Evolutionary conservation across 1,284 basidiomycete species (phyloP), one percentile per base, ranked within the genome.

Genomic region (Sanghuangporus baumii): DNA sequence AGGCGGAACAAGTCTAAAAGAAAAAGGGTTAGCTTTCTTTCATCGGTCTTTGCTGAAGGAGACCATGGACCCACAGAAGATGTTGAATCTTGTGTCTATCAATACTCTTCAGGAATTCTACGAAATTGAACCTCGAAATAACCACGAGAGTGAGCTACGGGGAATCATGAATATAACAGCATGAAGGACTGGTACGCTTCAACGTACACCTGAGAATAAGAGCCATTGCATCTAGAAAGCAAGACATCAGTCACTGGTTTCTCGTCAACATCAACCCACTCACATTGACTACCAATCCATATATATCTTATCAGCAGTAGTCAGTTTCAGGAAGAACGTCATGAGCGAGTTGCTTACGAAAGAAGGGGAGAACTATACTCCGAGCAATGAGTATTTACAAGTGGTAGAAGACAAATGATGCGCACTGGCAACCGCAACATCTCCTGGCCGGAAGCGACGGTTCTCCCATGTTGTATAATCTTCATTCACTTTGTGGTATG

Each of bases 111-210:
- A 91, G 79, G 75, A 90, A 88, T 20, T 78, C 78, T 20, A 78
- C 75, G 58, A 90, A 86, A 63, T 82, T 84, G 72, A 93, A 94
- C 69, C 83, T 89, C 2, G 88, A 83, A 8, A 90, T 73, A 5
- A 92, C 79, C 12, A 94, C 88, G n/a, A 90, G 57, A 0, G 83
- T 78, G 55, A 86, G 75, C 84, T 87, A 60, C 37, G 43, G 18
- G 51, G 36, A 20, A 31, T 20, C 18, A 37, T 34, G 16, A 36
- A 51, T 67, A 20, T 67, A 62, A 9, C 62, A 54, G 47, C 52
- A 31, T n/a, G 2, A 20, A 34, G 9, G 47, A n/a, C 14, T 14
- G 26, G 16, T n/a, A 12, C 2, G 14, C 16, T 16, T 11, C 2
- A 8, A 69, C 77, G 61, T 72, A 88, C 86, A 52, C 79, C 83